Evolutionary conservation across 805 yeast species (phyloP).

Genomic region (Ogataea glucozyma): DNA sequence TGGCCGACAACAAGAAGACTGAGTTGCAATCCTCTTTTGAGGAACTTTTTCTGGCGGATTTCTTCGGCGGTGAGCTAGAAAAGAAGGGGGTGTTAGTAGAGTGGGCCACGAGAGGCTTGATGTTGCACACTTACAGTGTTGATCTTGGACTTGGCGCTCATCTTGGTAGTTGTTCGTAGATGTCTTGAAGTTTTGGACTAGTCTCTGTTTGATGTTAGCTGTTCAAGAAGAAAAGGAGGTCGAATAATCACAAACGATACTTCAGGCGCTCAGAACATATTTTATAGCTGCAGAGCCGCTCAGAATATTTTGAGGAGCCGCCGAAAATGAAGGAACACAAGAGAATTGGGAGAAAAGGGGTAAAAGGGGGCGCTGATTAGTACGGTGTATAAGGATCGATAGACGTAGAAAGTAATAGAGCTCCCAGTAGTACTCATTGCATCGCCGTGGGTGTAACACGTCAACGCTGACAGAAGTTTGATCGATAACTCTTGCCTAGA

Average conservation of each 20-base stretch:
- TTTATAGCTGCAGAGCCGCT: constrained; percentile 1
- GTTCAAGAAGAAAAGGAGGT: neutral
- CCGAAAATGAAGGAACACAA: no score
- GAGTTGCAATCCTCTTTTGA: constrained; percentile 52
- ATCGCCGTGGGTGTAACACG: no score
- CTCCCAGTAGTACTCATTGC: no score
- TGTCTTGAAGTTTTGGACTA: neutral
- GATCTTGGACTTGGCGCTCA: constrained; percentile 25
- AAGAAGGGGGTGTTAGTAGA: neutral
- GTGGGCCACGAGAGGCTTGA: neutral
- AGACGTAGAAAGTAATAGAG: no score
- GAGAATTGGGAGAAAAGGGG: no score
- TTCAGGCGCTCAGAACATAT: constrained; percentile 3
- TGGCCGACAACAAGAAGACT: constrained; percentile 52
- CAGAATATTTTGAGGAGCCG: no score
- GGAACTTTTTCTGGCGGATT: constrained; percentile 44
- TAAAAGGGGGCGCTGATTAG: no score
- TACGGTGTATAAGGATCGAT: no score
- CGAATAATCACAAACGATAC: constrained; percentile 6
- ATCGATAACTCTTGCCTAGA: no score
- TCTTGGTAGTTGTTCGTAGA: constrained; percentile 2
- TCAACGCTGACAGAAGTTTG: no score
- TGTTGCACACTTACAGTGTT: constrained; percentile 19
- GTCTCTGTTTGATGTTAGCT: no score
- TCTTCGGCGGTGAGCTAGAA: constrained; percentile 35